Percentiles rank a stretch among this genome's conserved stretches.
Evolutionary conservation across 306 rosid genomes (phyloP).

Genomic region (Biancaea sappan): DNA sequence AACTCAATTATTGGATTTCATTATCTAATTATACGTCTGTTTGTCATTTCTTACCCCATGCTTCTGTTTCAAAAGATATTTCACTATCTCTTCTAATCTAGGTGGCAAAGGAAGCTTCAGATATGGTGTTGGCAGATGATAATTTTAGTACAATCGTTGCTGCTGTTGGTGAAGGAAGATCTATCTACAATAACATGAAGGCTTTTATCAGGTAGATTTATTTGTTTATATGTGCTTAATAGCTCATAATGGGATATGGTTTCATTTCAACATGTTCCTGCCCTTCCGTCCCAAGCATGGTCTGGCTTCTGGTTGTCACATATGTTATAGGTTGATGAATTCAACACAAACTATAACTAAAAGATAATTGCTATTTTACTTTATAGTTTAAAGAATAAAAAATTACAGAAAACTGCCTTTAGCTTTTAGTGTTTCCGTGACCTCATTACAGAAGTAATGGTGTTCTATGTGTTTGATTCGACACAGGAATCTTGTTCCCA

Average conservation of each 20-base stretch:
- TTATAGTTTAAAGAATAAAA: neutral
- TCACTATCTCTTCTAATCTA: conserved; percentile 28
- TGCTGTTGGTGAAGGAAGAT: conserved; percentile 95
- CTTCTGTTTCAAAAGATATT: neutral
- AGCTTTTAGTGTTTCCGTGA: neutral
- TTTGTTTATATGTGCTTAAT: conserved; percentile 4
- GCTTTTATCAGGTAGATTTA: conserved; percentile 79
- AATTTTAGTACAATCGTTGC: conserved; percentile 89
- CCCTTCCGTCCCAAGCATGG: neutral
- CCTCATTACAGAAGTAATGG: neutral
- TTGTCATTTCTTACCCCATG: neutral
- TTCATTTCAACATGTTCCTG: neutral
- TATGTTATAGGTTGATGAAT: conserved; percentile 4
- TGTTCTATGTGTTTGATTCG: neutral
- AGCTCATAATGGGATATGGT: neutral
- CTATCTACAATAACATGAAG: conserved; percentile 90
- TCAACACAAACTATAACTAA: neutral
- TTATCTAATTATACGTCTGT: neutral
- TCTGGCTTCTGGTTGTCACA: neutral
- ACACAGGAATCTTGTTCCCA: no score
- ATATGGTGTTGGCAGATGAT: conserved; percentile 95
- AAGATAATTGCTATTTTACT: conserved; percentile 13
- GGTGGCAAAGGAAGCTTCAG: conserved; percentile 97
- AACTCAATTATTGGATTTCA: conserved; percentile 2
- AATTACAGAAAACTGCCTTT: neutral